Evolutionary conservation across 2,329 filamentous ascomycete genomes (phyloP).

Genomic region (Colletotrichum sp.): DNA sequence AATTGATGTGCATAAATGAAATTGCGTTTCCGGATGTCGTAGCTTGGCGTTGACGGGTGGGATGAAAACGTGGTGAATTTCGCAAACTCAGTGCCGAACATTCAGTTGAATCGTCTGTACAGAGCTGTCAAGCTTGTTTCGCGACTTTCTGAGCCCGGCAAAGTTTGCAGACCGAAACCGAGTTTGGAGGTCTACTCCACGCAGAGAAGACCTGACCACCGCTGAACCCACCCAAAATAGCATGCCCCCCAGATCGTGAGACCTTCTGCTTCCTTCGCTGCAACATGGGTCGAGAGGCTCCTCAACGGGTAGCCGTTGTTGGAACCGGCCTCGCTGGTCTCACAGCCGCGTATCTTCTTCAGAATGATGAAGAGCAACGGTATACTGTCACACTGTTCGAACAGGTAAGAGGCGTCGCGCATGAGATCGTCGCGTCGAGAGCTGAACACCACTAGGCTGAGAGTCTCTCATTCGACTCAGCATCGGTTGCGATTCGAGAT

Average conservation of each 20-base stretch:
- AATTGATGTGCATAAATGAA: conserved; percentile 2
- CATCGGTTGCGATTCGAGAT: conserved; percentile 40
- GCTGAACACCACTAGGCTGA: conserved; percentile 17
- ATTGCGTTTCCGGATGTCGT: neutral
- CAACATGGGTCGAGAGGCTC: neutral
- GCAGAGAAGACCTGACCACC: no score
- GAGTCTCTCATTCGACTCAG: conserved; percentile 40
- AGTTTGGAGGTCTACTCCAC: neutral
- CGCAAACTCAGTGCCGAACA: neutral
- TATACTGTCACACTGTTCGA: neutral
- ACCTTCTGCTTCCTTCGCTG: neutral
- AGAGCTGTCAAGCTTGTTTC: neutral
- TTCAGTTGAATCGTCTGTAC: neutral
- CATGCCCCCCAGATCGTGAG: neutral
- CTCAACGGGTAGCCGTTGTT: conserved; percentile 34
- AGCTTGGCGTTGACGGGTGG: neutral
- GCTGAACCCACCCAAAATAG: neutral
- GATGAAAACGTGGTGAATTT: neutral
- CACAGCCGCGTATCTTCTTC: conserved; percentile 38
- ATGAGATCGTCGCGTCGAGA: no score
- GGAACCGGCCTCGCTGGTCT: conserved; percentile 43
- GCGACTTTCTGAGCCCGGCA: neutral
- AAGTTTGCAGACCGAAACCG: neutral
- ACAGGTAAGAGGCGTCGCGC: neutral
- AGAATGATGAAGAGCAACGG: conserved; percentile 27